Conservation (phyloP, 345 rosid genomes). For the Isatis tinctoria region DNA sequence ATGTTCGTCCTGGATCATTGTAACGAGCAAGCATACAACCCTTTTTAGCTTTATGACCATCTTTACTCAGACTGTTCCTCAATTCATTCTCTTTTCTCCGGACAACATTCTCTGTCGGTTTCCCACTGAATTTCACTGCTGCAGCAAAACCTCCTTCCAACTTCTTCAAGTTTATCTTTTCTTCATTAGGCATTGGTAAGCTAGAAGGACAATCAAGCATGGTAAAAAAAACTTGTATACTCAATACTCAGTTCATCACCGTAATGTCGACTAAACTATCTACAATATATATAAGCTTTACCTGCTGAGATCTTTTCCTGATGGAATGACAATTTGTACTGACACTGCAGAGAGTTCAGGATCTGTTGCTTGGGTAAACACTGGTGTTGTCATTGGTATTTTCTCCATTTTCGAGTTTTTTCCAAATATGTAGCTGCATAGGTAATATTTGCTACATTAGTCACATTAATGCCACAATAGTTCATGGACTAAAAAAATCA, state of each 20-base stretch:
- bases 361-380: conserved; percentile 67
- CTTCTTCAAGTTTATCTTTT: conserved; percentile 55
- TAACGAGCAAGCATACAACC: conserved; percentile 88
- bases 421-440: conserved; percentile 67
- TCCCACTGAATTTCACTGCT: conserved; percentile 75
- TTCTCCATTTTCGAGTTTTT: conserved; percentile 59
- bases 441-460: background rate
- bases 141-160: conserved; percentile 77
- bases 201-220: conserved; percentile 33
- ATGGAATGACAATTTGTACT: conserved; percentile 77
- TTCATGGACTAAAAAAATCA: background rate
- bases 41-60: conserved; percentile 57
- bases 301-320: conserved; percentile 65
- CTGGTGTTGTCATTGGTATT: conserved; percentile 75
- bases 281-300: background rate
- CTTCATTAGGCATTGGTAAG: conserved; percentile 64
- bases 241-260: background rate
- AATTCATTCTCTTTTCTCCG: conserved; percentile 52
- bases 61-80: conserved; percentile 46
- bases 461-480: background rate
- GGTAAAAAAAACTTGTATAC: background rate
- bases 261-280: too few relatives aligned
- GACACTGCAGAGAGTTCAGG: conserved; percentile 48
- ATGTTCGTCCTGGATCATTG: conserved; percentile 83
- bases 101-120: conserved; percentile 63